A percentile compares a stretch with the other conserved stretches of the same genome.
phyloP scores from a whole-genome alignment of 257 asterid genomes.

The Solanum habrochaites region DNA sequence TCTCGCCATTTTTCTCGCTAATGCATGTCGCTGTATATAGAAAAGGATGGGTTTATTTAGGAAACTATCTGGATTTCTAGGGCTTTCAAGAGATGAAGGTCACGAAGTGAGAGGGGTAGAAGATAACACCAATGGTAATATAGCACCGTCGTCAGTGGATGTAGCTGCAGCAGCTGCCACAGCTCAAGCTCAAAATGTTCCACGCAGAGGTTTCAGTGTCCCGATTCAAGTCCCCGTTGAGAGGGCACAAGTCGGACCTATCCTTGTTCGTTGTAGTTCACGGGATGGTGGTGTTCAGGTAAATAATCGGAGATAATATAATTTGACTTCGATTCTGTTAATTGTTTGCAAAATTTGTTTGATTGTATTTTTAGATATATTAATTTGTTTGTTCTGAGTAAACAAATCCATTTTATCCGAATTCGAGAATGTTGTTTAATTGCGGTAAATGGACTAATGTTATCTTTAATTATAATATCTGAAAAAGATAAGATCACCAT shows the following conservation, averaged over 20 bases:
- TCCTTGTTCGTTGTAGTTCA: constrained; percentile 49
- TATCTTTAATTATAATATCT: not conserved
- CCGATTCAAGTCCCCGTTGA: constrained; percentile 70
- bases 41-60: constrained; percentile 45
- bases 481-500: not conserved
- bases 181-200: constrained; percentile 32
- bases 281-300: constrained; percentile 88
- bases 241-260: constrained; percentile 38
- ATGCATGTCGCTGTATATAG: not conserved
- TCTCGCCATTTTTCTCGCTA: not conserved
- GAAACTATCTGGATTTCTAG: constrained; percentile 41
- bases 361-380: not conserved
- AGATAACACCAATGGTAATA: constrained; percentile 19
- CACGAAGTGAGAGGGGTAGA: constrained; percentile 15
- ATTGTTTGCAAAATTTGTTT: not conserved
- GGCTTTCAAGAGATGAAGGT: constrained; percentile 49
- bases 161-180: constrained; percentile 15
- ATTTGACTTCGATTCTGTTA: not conserved
- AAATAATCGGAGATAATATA: not conserved
- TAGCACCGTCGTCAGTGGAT: constrained; percentile 4
- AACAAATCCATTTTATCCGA: not conserved
- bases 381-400: not conserved
- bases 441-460: not conserved
- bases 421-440: not conserved
- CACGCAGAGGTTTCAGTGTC: constrained; percentile 64